Percentiles rank a stretch among this genome's conserved stretches.
These are phyloP conservation scores for Suhomyces canberraensis DNA, from an alignment of 805 yeast species.

Conservation along the genomic window DNA sequence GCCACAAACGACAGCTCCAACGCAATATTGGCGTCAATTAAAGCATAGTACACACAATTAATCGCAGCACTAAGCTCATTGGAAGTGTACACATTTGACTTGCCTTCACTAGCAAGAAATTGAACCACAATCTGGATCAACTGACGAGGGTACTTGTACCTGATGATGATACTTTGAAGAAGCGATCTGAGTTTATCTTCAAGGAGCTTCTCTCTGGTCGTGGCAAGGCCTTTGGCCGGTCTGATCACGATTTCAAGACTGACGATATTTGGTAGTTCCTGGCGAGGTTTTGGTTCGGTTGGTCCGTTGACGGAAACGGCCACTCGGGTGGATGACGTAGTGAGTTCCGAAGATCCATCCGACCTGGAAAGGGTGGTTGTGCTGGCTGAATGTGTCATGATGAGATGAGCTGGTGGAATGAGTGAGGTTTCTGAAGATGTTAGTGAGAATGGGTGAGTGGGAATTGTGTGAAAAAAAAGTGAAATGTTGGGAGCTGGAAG, in stretches of 20 bases:
- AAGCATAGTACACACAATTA: constrained; percentile 70
- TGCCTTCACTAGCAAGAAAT: constrained; percentile 30
- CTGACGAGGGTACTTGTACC: constrained; percentile 74
- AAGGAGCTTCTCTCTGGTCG: constrained; percentile 70
- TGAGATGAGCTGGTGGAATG: too few species aligned
- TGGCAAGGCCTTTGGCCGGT: constrained; percentile 74
- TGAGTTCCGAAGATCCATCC: constrained; percentile 75
- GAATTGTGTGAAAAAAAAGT: too few species aligned
- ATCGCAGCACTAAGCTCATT: constrained; percentile 66
- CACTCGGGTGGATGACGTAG: constrained; percentile 51
- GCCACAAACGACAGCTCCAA: constrained; percentile 62
- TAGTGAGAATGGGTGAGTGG: too few species aligned
- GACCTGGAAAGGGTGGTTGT: constrained; percentile 49
- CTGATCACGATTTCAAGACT: constrained; percentile 75
- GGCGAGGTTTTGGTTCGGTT: constrained; percentile 75
- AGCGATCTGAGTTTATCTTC: constrained; percentile 69
- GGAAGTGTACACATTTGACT: constrained; percentile 24
- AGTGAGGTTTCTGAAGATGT: too few species aligned
- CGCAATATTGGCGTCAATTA: constrained; percentile 77
- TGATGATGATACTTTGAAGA: constrained; percentile 55
- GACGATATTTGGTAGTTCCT: constrained; percentile 77
- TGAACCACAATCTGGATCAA: constrained; percentile 43
- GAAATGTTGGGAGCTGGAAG: too few species aligned
- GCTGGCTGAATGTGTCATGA: constrained; percentile 9
- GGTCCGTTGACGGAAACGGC: constrained; percentile 88